phyloP scores from a whole-genome alignment of 495 filamentous ascomycete genomes.

The Penicillium canescens region DNA sequence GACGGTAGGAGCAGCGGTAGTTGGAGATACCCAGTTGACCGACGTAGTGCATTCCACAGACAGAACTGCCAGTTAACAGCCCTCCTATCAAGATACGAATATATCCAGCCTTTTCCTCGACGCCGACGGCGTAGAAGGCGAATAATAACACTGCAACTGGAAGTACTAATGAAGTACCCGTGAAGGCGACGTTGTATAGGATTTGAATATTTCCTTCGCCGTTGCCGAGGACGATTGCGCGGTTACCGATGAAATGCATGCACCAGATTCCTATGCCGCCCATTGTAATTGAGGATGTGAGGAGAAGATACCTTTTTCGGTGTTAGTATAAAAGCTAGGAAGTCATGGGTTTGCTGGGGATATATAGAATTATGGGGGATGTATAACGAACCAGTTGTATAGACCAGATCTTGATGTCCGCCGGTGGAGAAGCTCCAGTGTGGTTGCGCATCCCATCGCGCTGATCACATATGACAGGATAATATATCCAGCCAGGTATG shows the following conservation, averaged over 20 bases:
- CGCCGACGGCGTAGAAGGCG: conserved; percentile 68
- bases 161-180: conserved; percentile 76
- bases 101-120: conserved; percentile 54
- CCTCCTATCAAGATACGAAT: conserved; percentile 63
- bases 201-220: conserved; percentile 65
- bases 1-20: conserved; percentile 61
- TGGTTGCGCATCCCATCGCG: conserved; percentile 71
- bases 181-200: conserved; percentile 70
- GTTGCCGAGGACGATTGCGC: conserved; percentile 68
- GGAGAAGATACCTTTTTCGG: conserved; percentile 63
- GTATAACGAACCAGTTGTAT: conserved; percentile 62
- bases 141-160: conserved; percentile 71
- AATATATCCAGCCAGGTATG: conserved; percentile 63
- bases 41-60: conserved; percentile 90
- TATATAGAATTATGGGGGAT: neutral
- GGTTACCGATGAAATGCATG: conserved; percentile 86
- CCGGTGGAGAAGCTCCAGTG: conserved; percentile 79
- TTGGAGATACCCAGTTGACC: conserved; percentile 81
- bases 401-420: conserved; percentile 65
- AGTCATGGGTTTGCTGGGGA: neutral
- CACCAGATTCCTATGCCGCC: conserved; percentile 82
- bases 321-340: neutral
- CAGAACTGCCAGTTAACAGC: conserved; percentile 65
- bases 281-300: conserved; percentile 72
- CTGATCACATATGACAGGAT: conserved; percentile 78